Base-by-base conservation (phyloP, 2,329 filamentous ascomycete species). In the Trichophyton mentagrophytes region DNA sequence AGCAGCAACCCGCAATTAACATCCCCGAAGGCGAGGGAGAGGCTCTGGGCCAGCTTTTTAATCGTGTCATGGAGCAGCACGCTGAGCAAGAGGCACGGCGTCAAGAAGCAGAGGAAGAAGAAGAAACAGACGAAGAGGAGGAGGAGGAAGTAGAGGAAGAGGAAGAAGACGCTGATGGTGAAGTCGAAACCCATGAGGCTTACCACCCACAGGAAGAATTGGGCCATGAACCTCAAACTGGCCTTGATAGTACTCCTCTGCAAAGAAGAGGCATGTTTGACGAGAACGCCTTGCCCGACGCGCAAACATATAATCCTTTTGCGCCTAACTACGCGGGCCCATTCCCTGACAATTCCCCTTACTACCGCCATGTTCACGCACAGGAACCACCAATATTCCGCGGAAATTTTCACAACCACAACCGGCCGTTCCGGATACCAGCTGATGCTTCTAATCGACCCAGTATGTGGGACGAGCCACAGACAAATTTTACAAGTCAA, bases 1-100 rank as follows among this genome's bases (percentile, higher is more conserved):
- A 99, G 71, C 93, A 99, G 71, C 93, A 99, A 70, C 93, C 92
- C 3, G 86, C 91, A 65, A 87, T 93, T 66, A 95, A 95, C 68
- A 86, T 93, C 78, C 86, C 85, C 0, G 86, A 74, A 30, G 61
- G 38, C 65, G 76, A 71, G 68, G 78, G 72, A 63, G 77, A 74
- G 68, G 83, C 80, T 9, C 81, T 77, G 6, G 74, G 74, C n/a
- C 78, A 77, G 59, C 61, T 76, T 42, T 71, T 76, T 57, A 73
- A 55, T 15, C 60, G 40, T 42, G 51, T 25, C 27, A 59, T 55
- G 7, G 63, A 36, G 36, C 36, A 53, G 3, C 42, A 47, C 40
- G 47, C 40, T 17, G 60, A 56, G 9, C 62, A 25, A 30, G 40
- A 47, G 25, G 30, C 20, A 20, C 27, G 22, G 4, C 49, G 57